Conservation (phyloP, 768 basidiomycete species). For the Mycena pura region DNA sequence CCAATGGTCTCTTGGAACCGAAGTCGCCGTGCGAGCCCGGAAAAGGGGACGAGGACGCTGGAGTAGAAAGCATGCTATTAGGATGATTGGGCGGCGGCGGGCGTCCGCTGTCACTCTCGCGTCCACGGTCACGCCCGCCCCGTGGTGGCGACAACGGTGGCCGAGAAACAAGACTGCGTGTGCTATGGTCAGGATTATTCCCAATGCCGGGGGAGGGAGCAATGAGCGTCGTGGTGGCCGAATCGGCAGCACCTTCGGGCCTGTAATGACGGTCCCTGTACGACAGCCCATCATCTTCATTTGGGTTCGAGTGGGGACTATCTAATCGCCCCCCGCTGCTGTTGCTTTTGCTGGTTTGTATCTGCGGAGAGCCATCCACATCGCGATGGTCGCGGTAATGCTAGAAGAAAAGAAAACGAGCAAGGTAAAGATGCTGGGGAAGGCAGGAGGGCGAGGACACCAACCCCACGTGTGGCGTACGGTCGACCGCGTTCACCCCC, state of each 20-base stretch:
- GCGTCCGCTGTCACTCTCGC: background rate
- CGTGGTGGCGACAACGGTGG: slow-evolving; percentile 9
- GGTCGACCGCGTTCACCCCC: slow-evolving; percentile 4
- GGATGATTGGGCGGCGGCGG: slow-evolving; percentile 14
- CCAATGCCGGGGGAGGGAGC: background rate
- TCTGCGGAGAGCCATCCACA: background rate
- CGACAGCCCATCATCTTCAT: slow-evolving; percentile 9
- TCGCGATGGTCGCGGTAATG: slow-evolving; percentile 16
- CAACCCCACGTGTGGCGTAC: slow-evolving; percentile 27
- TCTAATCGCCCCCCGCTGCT: background rate
- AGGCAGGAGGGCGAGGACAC: slow-evolving; percentile 25
- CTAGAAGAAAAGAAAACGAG: slow-evolving; percentile 8
- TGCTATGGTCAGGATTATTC: slow-evolving; percentile 2
- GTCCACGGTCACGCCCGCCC: slow-evolving; percentile 2
- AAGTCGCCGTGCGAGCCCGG: background rate
- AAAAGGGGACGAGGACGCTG: slow-evolving; percentile 13
- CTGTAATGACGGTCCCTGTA: slow-evolving; percentile 24
- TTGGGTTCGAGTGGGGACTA: background rate
- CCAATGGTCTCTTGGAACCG: background rate
- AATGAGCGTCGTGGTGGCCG: background rate
- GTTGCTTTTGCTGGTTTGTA: background rate
- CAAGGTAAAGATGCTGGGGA: slow-evolving; percentile 27
- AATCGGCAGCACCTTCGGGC: slow-evolving; percentile 4
- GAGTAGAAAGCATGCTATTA: slow-evolving; percentile 13
- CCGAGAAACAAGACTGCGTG: background rate